phyloP scores from a whole-genome alignment of 768 basidiomycete genomes.

The Macrocybe gigantea region DNA sequence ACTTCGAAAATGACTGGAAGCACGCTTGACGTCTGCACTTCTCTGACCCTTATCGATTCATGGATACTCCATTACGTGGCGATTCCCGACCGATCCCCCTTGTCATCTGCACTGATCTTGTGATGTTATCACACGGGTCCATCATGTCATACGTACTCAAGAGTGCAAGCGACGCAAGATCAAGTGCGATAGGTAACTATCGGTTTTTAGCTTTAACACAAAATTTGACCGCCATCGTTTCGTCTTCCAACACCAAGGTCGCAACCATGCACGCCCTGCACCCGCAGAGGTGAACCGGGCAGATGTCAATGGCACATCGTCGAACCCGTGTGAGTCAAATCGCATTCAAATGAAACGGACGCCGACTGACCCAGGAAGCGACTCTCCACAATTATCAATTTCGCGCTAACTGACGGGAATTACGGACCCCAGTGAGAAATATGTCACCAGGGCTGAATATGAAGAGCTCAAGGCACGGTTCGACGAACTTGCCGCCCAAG shows the following conservation, averaged over 20 bases:
- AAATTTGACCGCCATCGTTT: slow-evolving; percentile 15
- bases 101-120: slow-evolving; percentile 21
- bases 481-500: slow-evolving; percentile 51
- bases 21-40: slow-evolving; percentile 2
- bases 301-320: slow-evolving; percentile 83
- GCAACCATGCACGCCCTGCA: slow-evolving; percentile 79
- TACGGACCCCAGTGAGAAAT: slow-evolving; percentile 56
- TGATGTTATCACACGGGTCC: slow-evolving; percentile 22
- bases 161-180: slow-evolving; percentile 87
- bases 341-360: not conserved
- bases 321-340: slow-evolving; percentile 65
- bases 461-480: slow-evolving; percentile 68
- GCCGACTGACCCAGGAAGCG: not conserved
- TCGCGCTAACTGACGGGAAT: slow-evolving; percentile 7
- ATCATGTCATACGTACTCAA: slow-evolving; percentile 19
- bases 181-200: slow-evolving; percentile 71
- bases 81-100: slow-evolving; percentile 13
- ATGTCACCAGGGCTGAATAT: slow-evolving; percentile 71
- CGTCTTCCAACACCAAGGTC: slow-evolving; percentile 34
- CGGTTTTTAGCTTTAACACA: slow-evolving; percentile 7
- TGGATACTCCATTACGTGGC: slow-evolving; percentile 8
- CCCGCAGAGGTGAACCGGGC: slow-evolving; percentile 70
- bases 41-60: slow-evolving; percentile 16
- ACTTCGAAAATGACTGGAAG: slow-evolving; percentile 6
- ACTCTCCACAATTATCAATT: slow-evolving; percentile 8